Evolutionary conservation across 139 green algal genomes (phyloP), one percentile per base, ranked within the genome.

Genomic region (Haematococcus lacustris): DNA sequence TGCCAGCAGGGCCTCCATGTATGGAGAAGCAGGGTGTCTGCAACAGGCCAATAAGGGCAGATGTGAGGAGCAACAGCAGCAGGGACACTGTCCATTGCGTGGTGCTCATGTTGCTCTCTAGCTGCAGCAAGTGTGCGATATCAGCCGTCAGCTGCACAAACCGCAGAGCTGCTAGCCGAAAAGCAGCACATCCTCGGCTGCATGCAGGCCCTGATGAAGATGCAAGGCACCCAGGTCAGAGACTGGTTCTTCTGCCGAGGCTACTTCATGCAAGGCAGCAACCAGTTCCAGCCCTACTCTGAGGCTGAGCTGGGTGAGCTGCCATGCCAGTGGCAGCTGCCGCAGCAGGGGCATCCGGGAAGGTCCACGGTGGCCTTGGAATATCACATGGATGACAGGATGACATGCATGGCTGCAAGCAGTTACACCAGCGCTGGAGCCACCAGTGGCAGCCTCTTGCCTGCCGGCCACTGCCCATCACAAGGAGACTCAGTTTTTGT

Each of bases 171-270:
- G n/a, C n/a, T n/a, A n/a, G n/a, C n/a, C n/a, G n/a, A n/a, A n/a
- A n/a, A n/a, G n/a, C n/a, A n/a, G n/a, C n/a, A n/a, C n/a, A n/a
- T n/a, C n/a, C n/a, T n/a, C n/a, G n/a, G n/a, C n/a, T n/a, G n/a
- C n/a, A n/a, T n/a, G n/a, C n/a, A n/a, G n/a, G n/a, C n/a, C n/a
- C n/a, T n/a, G n/a, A n/a, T n/a, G n/a, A n/a, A n/a, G n/a, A 40
- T 61, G 39, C 66, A 51, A 38, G 66, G 66, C 7, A 25, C 32
- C n/a, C n/a, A n/a, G 35, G 30, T 32, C 35, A 38, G 23, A 26
- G 79, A 80, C 28, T 88, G 79, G 83, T 84, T 80, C 77, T 88
- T 88, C 37, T 88, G 83, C 75, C 51, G 83, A 23, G 83, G 83
- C 37, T 79, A 84, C 65, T 81, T 83, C 38, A 30, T 82, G 1